Evolutionary conservation across 2,329 filamentous ascomycete genomes (phyloP), one percentile per base, ranked within the genome.

Genomic region (Trichophyton verrucosum): DNA sequence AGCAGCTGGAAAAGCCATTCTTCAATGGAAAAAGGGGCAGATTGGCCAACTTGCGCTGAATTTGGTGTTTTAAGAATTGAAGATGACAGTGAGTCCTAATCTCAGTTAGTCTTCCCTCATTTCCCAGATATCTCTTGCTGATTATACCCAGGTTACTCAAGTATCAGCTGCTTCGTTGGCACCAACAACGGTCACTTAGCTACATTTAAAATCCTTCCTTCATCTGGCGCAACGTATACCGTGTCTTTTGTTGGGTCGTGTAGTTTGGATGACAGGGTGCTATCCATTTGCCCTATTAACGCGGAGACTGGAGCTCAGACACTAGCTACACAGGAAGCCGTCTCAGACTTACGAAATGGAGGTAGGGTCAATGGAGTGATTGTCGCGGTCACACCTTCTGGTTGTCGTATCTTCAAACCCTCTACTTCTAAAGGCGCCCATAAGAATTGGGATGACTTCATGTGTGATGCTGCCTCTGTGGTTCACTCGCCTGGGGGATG

Each of bases 1-100:
- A 79, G 83, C 1, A 90, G 88, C 59, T 87, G 77, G 80, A 73
- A 76, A 76, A 80, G 79, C 61, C 81, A 78, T 30, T 76, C 73
- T 58, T 73, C 77, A 24, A 72, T 80, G 3, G 72, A 77, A 3
- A 70, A 76, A 1, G 78, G 79, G 59, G 70, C 77, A 56, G 91
- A 96, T 68, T 95, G 86, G 82, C 85, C 89, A 0, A 90, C 89
- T 0, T 81, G 78, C 33, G 84, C 97, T 30, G 89, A 96, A 69
- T 99, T 97, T 75, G 90, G 89, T 59, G 89, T 96, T 55, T 86
- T 99, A 85, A 95, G 88, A 2, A 76, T 96, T 3, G 94, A 97
- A 49, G 88, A 87, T n/a, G 92, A 97, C 69, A 85, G 78, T 81
- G 73, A 66, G 71, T 7, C 3, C 38, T 15, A 20, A 17, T 24